These are phyloP conservation scores for Hanseniaspora pseudoguilliermondii DNA, from an alignment of 805 yeast species.

Conservation along the genomic window DNA sequence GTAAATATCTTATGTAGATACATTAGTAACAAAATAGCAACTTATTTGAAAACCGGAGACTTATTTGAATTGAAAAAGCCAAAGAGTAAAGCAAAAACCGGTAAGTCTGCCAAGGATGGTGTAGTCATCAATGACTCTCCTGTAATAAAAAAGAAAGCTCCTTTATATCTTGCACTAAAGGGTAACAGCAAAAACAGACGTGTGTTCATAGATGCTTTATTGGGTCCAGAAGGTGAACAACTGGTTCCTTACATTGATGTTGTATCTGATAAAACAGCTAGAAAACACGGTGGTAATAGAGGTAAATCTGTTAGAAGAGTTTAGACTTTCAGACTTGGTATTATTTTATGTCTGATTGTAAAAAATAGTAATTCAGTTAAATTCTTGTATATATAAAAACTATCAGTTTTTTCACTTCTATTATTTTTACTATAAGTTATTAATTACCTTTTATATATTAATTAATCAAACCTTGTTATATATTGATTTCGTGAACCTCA, in stretches of 20 bases:
- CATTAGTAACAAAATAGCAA: constrained; percentile 3
- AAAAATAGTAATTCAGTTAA: no score
- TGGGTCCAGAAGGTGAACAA: constrained; percentile 74
- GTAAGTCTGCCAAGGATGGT: not conserved
- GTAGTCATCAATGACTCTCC: constrained; percentile 24
- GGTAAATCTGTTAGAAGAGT: constrained; percentile 56
- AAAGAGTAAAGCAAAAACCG: not conserved
- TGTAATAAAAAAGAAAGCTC: constrained; percentile 42
- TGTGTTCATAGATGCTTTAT: constrained; percentile 71
- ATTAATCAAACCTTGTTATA: no score
- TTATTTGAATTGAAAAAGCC: not conserved
- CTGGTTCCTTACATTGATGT: constrained; percentile 57
- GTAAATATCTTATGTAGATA: constrained; percentile 3
- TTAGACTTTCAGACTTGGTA: not conserved
- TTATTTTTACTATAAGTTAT: no score
- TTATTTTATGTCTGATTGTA: no score
- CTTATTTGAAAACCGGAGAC: constrained; percentile 9
- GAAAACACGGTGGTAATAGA: constrained; percentile 87
- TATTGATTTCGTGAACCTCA: no score
- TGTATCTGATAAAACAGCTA: constrained; percentile 63
- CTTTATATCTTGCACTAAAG: constrained; percentile 53
- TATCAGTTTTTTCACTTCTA: no score
- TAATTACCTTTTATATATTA: no score
- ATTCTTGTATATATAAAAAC: no score
- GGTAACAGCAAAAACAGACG: constrained; percentile 84